A percentile compares a stretch with the other conserved stretches of the same genome.
These are phyloP conservation scores for Leccinum subgranulosum DNA, from an alignment of 768 basidiomycete genomes.

Conservation along the genomic window DNA sequence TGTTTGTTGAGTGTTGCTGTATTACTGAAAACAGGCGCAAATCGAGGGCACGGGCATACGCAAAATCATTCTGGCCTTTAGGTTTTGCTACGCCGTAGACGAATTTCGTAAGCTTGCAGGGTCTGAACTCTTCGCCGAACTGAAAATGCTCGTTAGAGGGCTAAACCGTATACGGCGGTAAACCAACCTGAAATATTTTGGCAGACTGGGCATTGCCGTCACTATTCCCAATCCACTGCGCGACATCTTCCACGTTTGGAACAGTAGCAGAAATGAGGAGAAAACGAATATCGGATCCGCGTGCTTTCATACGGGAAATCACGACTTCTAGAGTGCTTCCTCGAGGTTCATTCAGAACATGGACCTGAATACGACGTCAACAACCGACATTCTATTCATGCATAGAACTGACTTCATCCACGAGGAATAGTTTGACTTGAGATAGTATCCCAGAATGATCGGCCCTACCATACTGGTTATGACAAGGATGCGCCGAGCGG, in stretches of 20 bases:
- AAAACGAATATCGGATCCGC: slow-evolving; percentile 71
- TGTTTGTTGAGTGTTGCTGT: slow-evolving; percentile 67
- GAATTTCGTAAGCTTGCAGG: slow-evolving; percentile 71
- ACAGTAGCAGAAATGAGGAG: slow-evolving; percentile 91
- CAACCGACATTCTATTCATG: neutral
- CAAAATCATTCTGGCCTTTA: slow-evolving; percentile 73
- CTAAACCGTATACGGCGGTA: neutral
- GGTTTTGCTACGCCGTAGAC: slow-evolving; percentile 69
- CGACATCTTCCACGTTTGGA: slow-evolving; percentile 90
- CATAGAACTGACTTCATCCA: slow-evolving; percentile 64
- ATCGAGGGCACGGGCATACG: slow-evolving; percentile 69
- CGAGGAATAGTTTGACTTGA: slow-evolving; percentile 75
- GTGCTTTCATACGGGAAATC: slow-evolving; percentile 87
- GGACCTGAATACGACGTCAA: slow-evolving; percentile 54
- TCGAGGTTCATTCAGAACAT: slow-evolving; percentile 85
- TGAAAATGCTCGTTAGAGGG: slow-evolving; percentile 28
- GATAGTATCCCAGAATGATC: slow-evolving; percentile 66
- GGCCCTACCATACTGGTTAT: slow-evolving; percentile 38
- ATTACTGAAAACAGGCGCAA: slow-evolving; percentile 70
- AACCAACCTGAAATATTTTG: slow-evolving; percentile 62
- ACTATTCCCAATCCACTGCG: slow-evolving; percentile 73
- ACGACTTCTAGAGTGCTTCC: slow-evolving; percentile 94
- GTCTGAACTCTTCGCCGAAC: slow-evolving; percentile 93
- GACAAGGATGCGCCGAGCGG: neutral
- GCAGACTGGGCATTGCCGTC: slow-evolving; percentile 42